Base-by-base conservation (phyloP, 345 rosid genomes). In the Mercurialis annua region DNA sequence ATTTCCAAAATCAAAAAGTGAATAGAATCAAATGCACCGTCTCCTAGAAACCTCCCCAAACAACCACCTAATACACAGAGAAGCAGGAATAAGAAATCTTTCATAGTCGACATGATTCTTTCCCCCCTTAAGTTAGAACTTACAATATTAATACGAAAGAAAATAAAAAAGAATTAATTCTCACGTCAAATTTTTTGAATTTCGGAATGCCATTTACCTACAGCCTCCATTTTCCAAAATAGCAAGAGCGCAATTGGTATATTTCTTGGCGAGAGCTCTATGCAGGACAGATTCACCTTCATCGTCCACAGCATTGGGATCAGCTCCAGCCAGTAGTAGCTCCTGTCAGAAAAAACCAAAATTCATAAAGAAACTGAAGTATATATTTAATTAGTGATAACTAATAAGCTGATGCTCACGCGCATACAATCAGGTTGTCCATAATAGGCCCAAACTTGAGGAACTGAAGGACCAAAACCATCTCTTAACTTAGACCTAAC, bases 401-500 rank as follows among this genome's bases (percentile, higher is more conserved):
- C n/a, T n/a, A 30, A 29, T 52, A 46, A 50, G 56, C 68, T 55
- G 59, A 71, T 71, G 73, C 96, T 73, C 85, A 93, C 99, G 59
- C 78, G 92, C 97, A 94, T 91, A 82, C 99, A 90, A 68, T 91
- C 99, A 68, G 99, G 96, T 71, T 94, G 99, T 65, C 99, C 99
- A 81, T 94, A 94, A 72, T 89, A 91, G n/a, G 97, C 95, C 84
- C 99, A 94, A 66, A 91, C 96, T 83, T n/a, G n/a, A n/a, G n/a
- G n/a, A n/a, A n/a, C n/a, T n/a, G n/a, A n/a, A n/a, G n/a, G n/a
- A n/a, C n/a, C n/a, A n/a, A n/a, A n/a, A n/a, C n/a, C n/a, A n/a
- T n/a, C n/a, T n/a, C n/a, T n/a, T n/a, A n/a, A n/a, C n/a, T n/a
- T n/a, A n/a, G n/a, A n/a, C n/a, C n/a, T n/a, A n/a, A n/a, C n/a